phyloP scores from a whole-genome alignment of 768 basidiomycete genomes.

The Hygrocybe punicea region DNA sequence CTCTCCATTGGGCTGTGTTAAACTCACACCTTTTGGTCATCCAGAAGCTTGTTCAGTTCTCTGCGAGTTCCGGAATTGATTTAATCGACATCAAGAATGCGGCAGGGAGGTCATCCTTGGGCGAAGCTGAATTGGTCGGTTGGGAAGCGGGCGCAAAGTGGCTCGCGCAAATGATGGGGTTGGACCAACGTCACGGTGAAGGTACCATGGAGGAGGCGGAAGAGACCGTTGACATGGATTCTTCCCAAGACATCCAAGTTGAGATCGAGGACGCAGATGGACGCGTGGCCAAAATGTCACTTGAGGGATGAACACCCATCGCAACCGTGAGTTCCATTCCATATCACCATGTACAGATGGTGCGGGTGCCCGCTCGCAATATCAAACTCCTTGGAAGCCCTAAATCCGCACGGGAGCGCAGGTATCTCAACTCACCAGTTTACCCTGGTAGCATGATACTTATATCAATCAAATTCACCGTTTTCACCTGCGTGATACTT shows the following conservation, averaged over 20 bases:
- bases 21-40: constrained; percentile 70
- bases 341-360: no score
- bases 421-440: no score
- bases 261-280: constrained; percentile 74
- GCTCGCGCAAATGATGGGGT: constrained; percentile 77
- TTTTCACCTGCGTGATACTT: no score
- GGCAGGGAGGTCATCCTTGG: constrained; percentile 72
- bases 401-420: no score
- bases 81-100: constrained; percentile 75
- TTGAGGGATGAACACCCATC: background rate
- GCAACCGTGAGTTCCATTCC: no score
- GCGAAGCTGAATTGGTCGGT: constrained; percentile 72
- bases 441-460: no score
- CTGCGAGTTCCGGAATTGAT: constrained; percentile 56
- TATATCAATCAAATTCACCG: no score
- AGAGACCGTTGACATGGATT: constrained; percentile 29
- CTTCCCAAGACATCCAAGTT: constrained; percentile 52
- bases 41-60: constrained; percentile 56
- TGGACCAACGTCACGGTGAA: no score
- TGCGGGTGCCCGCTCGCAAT: no score
- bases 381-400: no score
- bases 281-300: background rate
- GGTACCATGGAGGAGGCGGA: constrained; percentile 28
- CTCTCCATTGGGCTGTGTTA: constrained; percentile 88
- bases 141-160: constrained; percentile 85